Conservation (phyloP, 805 yeast species). For the Starmera dryadoides region DNA sequence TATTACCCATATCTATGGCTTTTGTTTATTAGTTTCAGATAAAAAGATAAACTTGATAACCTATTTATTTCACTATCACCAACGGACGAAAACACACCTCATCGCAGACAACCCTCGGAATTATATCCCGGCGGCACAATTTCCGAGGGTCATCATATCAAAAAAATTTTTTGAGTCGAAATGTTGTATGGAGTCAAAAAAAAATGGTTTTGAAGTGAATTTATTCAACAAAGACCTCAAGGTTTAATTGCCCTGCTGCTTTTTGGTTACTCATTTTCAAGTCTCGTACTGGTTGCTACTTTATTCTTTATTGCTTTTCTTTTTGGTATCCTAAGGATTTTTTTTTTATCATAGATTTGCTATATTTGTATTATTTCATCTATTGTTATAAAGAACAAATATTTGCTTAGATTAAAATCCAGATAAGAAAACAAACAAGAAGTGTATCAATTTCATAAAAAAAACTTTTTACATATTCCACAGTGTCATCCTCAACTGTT, state of each 20-base stretch:
- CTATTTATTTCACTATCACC: no score
- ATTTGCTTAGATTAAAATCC: not conserved
- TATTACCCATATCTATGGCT: not conserved
- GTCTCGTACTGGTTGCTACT: no score
- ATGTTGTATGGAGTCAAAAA: not conserved
- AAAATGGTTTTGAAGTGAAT: not conserved
- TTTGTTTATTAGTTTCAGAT: not conserved
- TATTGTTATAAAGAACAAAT: not conserved
- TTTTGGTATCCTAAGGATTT: no score
- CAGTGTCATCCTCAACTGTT: conserved; percentile 2
- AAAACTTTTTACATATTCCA: not conserved
- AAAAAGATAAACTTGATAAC: no score
- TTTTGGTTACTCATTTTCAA: not conserved
- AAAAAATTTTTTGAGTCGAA: not conserved
- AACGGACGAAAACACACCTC: no score
- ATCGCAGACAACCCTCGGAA: no score
- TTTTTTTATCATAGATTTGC: not conserved
- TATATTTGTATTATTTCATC: not conserved
- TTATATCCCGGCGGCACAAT: no score
- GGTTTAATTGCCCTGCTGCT: no score
- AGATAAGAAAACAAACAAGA: not conserved
- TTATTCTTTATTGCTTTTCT: no score
- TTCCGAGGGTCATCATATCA: not conserved
- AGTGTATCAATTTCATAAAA: not conserved
- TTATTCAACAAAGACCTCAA: not conserved